phyloP scores from a whole-genome alignment of 148 eudicot species.

The Arbutus unedo region DNA sequence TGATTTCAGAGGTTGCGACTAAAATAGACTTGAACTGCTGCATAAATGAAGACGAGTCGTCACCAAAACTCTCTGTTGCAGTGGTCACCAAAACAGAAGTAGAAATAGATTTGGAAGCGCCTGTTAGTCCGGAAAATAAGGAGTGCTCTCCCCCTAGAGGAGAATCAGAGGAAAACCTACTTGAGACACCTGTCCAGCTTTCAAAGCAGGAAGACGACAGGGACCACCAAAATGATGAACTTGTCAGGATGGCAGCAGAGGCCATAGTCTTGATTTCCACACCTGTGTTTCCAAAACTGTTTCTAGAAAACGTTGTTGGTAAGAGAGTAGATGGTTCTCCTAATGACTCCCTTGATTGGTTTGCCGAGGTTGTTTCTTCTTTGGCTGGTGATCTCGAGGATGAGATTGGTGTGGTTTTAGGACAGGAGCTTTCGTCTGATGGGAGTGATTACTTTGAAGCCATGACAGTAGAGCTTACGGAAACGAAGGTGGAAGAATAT shows the following conservation, averaged over 20 bases:
- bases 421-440: constrained; percentile 13
- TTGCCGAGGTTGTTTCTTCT: constrained; percentile 40
- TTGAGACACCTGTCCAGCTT: constrained; percentile 15
- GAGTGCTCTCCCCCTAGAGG: constrained; percentile 47
- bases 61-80: background rate
- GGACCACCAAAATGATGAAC: constrained; percentile 23
- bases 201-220: constrained; percentile 13
- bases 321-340: constrained; percentile 22
- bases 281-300: constrained; percentile 8
- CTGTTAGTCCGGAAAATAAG: constrained; percentile 54
- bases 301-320: background rate
- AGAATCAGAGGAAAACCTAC: constrained; percentile 36
- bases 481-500: constrained; percentile 34
- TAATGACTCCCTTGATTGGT: constrained; percentile 35
- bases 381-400: constrained; percentile 22
- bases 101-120: constrained; percentile 44
- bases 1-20: constrained; percentile 13
- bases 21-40: constrained; percentile 30
- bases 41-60: constrained; percentile 20
- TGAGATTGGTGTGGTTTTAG: constrained; percentile 10
- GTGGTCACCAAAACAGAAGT: background rate
- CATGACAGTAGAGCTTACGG: constrained; percentile 41
- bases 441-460: constrained; percentile 39
- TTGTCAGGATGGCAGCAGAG: constrained; percentile 42
- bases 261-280: constrained; percentile 41